These are phyloP conservation scores for Scleroderma citrinum DNA, from an alignment of 768 basidiomycete species.

Conservation along the genomic window DNA sequence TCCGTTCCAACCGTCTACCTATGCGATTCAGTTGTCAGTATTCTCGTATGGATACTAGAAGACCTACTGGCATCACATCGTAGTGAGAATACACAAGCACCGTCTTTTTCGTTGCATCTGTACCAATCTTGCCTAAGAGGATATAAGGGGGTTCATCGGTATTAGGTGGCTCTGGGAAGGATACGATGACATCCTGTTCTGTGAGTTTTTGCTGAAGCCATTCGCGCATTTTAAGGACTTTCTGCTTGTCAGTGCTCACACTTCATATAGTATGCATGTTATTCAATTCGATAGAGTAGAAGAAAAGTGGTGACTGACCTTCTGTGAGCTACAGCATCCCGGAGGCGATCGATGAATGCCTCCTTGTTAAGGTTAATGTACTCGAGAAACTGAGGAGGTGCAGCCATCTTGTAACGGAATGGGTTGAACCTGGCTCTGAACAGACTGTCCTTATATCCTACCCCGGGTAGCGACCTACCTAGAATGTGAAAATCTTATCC, in stretches of 20 bases:
- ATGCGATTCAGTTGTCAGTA: neutral
- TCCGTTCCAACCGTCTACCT: neutral
- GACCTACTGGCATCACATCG: conserved; percentile 77
- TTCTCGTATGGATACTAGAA: neutral
- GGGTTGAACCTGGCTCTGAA: too few species aligned
- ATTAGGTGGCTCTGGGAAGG: too few species aligned
- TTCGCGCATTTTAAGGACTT: too few species aligned
- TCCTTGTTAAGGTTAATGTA: neutral
- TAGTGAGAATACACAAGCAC: conserved; percentile 86
- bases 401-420: neutral
- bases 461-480: too few species aligned
- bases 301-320: neutral
- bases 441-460: too few species aligned
- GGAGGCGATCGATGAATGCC: neutral
- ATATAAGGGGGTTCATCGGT: conserved; percentile 73
- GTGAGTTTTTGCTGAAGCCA: neutral
- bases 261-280: neutral
- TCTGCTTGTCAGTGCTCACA: neutral
- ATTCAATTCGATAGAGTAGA: neutral
- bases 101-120: conserved; percentile 82
- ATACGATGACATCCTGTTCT: too few species aligned
- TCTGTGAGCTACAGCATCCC: neutral
- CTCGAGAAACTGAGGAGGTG: neutral
- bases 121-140: conserved; percentile 69
- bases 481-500: too few species aligned